Evolutionary conservation across 2,329 filamentous ascomycete species (phyloP), one percentile per base, ranked within the genome.

Genomic region (Salinomyces thailandicus): DNA sequence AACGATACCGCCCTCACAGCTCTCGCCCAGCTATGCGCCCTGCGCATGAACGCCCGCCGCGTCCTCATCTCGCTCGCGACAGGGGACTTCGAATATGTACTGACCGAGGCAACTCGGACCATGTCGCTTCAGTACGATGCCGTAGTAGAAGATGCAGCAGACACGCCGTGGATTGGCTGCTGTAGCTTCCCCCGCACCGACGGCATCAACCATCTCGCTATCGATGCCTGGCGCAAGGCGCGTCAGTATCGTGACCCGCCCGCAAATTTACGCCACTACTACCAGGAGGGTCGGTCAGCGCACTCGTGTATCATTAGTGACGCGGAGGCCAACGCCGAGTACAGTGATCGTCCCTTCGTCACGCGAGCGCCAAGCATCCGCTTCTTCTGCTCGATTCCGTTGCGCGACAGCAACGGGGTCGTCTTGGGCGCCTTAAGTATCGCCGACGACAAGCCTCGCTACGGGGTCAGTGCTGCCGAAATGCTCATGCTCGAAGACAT

Each of bases 401-500:
- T 81, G 35, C 65, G 69, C 14, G 75, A 71, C 4, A 66, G 66
- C 0, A 67, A 65, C 18, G 68, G 71, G 20, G 68, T 71, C 41
- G 66, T 69, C 30, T 71, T 82, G 36, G 78, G 78, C 12, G 68
- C 66, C 13, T 73, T 77, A 39, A 68, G 70, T 31, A 66, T 81
- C 5, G 59, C 77, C 4, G 76, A 80, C 45, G 67, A 71, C 20
- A 62, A 63, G n/a, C 70, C 75, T 0, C 69, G 73, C 18, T 52
- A 69, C 28, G 70, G 69, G 0, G 49, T 81, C 17, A 62, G 59
- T 14, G 52, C 62, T 1, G 61, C 62, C 5, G 69, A 77, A 36
- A 46, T 71, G 19, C 61, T 66, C 18, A 77, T 75, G 34, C 61
- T 81, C 50, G 66, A 71, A 31, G 73, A 75, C 31, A 63, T 79